Conservation (phyloP, 306 rosid genomes). For the Astragalus membranaceus region DNA sequence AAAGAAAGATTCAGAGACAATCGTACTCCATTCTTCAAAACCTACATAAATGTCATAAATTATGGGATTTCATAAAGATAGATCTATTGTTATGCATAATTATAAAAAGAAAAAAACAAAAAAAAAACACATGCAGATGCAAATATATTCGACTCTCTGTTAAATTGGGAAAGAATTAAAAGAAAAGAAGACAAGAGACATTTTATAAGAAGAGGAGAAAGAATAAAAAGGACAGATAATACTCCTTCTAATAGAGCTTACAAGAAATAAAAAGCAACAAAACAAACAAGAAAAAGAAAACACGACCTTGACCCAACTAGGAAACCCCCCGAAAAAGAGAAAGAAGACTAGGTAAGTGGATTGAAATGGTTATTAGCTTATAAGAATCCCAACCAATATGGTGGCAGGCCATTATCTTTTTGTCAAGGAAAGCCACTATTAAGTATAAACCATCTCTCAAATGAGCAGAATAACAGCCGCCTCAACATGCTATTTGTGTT, state of each 20-base stretch:
- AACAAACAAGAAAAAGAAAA: not conserved
- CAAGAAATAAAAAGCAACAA: not conserved
- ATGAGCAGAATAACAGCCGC: not conserved
- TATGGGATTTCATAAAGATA: not conserved
- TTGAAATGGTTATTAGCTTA: not conserved
- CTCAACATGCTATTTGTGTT: not conserved
- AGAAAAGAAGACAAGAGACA: not conserved
- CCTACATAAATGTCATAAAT: conserved; percentile 34
- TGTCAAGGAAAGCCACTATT: not conserved
- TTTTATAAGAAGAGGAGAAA: not conserved
- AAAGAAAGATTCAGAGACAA: conserved; percentile 60
- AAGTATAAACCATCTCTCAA: not conserved
- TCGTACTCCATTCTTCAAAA: conserved; percentile 56
- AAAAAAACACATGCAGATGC: not conserved
- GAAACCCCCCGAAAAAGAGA: too few species aligned
- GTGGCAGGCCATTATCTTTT: not conserved
- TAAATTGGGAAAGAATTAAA: not conserved
- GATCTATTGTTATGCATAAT: not conserved
- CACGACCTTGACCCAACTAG: not conserved
- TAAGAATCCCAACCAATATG: not conserved
- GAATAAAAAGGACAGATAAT: not conserved
- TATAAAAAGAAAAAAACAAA: too few species aligned
- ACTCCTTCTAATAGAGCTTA: not conserved
- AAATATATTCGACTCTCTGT: not conserved
- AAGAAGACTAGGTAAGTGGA: not conserved